Evolutionary conservation across 23 red algal species (phyloP), one percentile per base, ranked within the genome.

Genomic region (Cyanidium caldarium): DNA sequence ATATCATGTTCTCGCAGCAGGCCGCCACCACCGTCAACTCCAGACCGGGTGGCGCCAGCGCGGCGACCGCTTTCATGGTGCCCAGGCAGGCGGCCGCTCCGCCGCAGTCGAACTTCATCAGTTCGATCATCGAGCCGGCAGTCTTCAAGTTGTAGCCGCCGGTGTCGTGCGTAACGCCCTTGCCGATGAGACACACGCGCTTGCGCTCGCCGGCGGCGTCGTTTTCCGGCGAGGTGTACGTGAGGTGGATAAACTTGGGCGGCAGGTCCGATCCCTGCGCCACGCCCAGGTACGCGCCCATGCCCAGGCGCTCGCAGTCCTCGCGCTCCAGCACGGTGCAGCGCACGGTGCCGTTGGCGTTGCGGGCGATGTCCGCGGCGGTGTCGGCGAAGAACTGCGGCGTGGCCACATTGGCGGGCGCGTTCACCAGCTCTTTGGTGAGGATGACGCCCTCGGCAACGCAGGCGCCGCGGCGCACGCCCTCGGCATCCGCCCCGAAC

Each of bases 61-160:
- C 61, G 1, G 73, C 84, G 38, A 98, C 81, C 38, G 78, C 92
- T 65, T 80, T 79, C 21, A 84, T 84, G 2, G 92, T 70, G 15
- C 92, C 92, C 5, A 98, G 69, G 37, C 75, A 72, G 23, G 86
- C 79, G 20, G 73, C 92, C 36, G 75, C 69, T 2, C 92, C 92
- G 38, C 92, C 92, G 83, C 87, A 87, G 41, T 98, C 92, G 45
- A 88, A 89, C 77, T 98, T 98, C 92, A 98, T 98, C 80, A 86
- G 35, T 41, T 88, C 84, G 69, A 98, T 98, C 82, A 86, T 94
- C 42, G 70, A 75, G 45, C 73, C 73, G 0, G 56, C 66, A 5
- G 74, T 67, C 73, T 98, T 98, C 74, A 98, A 21, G 72, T 98
- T 98, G 70, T 86, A 88, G 20, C 92, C 92, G 41, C 92, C 92